Conservation (phyloP, 1,139 yeast genomes). For the Suhomyces chickasaworum region DNA sequence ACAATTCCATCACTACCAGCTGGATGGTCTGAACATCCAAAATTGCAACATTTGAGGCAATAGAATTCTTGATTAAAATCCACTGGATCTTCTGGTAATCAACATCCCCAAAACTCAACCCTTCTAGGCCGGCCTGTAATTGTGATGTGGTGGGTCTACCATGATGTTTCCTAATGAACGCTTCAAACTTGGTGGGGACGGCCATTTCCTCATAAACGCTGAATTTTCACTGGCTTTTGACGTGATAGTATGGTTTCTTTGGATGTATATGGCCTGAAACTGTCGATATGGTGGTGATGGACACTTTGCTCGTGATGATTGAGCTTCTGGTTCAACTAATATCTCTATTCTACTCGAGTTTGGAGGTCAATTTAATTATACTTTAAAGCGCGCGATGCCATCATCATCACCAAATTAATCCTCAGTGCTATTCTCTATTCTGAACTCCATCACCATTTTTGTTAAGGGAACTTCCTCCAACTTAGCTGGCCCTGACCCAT, state of each 20-base stretch:
- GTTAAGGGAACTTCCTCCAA: background rate
- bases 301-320: background rate
- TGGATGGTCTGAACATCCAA: constrained; percentile 51
- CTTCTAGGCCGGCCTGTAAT: background rate
- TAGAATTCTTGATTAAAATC: constrained; percentile 51
- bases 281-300: background rate
- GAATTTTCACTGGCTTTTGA: background rate
- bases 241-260: background rate
- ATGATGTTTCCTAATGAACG: background rate
- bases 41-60: constrained; percentile 51
- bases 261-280: background rate
- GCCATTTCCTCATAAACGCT: background rate
- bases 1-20: constrained; percentile 48
- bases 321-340: background rate
- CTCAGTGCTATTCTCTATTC: too few species aligned
- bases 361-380: background rate
- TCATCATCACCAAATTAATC: too few species aligned
- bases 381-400: constrained; percentile 9
- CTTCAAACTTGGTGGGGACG: background rate
- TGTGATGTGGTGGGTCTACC: constrained; percentile 1
- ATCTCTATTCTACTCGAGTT: background rate
- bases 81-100: constrained; percentile 53
- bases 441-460: too few species aligned
- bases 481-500: too few species aligned
- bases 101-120: background rate